Percentiles rank a stretch among this genome's conserved stretches.
These are phyloP conservation scores for Sordaria brevicollis DNA, from an alignment of 495 filamentous ascomycete genomes.

Conservation along the genomic window DNA sequence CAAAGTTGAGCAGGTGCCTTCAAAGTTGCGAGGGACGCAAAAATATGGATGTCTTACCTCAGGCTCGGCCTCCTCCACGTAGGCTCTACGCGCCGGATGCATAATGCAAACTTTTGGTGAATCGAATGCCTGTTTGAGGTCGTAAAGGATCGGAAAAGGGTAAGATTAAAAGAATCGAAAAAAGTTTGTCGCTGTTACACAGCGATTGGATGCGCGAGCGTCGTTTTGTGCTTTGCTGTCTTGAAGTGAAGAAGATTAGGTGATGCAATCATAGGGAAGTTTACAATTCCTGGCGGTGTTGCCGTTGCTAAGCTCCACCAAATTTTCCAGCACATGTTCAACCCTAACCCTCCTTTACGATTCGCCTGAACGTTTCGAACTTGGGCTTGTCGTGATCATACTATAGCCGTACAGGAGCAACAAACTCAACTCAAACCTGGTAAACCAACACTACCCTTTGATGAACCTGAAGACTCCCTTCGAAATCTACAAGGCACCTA, in stretches of 20 bases:
- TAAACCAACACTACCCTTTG: too few relatives aligned
- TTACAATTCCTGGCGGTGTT: background rate
- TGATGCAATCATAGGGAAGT: background rate
- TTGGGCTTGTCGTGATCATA: too few relatives aligned
- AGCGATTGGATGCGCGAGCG: background rate
- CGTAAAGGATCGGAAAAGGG: background rate
- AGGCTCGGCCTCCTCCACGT: conserved; percentile 75
- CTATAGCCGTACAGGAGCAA: too few relatives aligned
- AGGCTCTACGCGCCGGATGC: conserved; percentile 89
- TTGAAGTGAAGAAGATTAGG: background rate
- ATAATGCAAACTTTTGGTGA: conserved; percentile 40
- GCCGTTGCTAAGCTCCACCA: background rate
- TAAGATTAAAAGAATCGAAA: background rate
- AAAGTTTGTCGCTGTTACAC: background rate
- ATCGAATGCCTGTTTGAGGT: background rate
- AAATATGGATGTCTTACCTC: conserved; percentile 46
- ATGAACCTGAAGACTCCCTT: background rate
- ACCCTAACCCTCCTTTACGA: background rate
- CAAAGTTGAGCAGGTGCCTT: conserved; percentile 22
- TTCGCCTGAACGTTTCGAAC: background rate
- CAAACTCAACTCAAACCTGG: background rate
- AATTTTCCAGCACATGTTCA: background rate
- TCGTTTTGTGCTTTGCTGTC: background rate
- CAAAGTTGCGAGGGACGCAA: conserved; percentile 13
- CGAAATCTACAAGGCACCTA: too few relatives aligned